Base-by-base conservation (phyloP, 208 protist species). In the Trypanosoma lewisi region DNA sequence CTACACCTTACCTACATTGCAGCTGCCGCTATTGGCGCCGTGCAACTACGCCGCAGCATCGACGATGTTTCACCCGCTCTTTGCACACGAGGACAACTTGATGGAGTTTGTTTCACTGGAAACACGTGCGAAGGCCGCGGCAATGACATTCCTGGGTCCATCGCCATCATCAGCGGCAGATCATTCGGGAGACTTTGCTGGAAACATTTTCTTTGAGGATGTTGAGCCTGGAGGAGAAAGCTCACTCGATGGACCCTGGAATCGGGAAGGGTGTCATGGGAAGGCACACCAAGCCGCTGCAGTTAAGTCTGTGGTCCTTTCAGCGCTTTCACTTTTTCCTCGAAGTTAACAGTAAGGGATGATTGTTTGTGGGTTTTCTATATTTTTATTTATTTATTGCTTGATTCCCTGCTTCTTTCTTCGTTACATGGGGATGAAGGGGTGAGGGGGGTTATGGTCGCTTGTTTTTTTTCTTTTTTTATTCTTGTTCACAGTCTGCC, bases 1-100 rank as follows among this genome's bases (percentile, higher is more conserved):
- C 68, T 90, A 90, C 73, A 66, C 63, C 0, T 66, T 87, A 12
- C 84, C 80, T 0, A 34, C 77, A 48, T 41, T 85, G 51, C 84
- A 90, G 25, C 58, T 90, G 0, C 84, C 84, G 0, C 27, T 80
- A 0, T 63, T 72, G 5, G 39, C 74, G 4, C 64, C 64, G 1
- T 70, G 55, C 30, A 28, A 70, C 19, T 42, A 28, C 36, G 64
- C 36, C 21, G 55, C 64, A 3, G 55, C 48, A 1, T 70, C 64
- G 0, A 57, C 56, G 1, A 21, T 70, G 8, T 49, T 70, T 54
- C 64, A 70, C 23, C 64, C 64, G 12, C 48, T 63, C 16, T 70
- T 70, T 49, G 33, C 55, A 0, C 64, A 70, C 45, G 14, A 47
- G 7, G 64, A 70, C 48, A 57, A 25, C 36, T 45, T 63, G 28